Conservation (phyloP, 2,329 filamentous ascomycete species). For the Didymosphaeria variabile region DNA sequence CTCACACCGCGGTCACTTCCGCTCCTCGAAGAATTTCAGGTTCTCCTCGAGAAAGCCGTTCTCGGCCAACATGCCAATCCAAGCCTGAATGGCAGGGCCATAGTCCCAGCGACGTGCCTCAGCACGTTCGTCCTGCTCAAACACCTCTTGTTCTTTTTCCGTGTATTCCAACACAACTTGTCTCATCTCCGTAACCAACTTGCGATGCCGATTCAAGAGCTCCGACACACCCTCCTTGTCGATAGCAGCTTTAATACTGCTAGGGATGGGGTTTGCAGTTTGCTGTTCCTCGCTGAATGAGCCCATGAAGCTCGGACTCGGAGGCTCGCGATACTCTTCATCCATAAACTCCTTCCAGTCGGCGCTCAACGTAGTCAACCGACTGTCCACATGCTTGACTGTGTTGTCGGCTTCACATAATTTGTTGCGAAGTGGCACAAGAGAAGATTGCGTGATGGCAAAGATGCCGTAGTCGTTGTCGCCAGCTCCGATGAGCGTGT, state of each 20-base stretch:
- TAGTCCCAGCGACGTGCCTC: constrained; percentile 71
- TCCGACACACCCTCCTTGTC: constrained; percentile 28
- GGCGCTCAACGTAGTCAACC: constrained; percentile 50
- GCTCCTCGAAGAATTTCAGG: constrained; percentile 19
- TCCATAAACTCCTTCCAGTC: constrained; percentile 55
- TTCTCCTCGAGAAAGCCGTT: constrained; percentile 64
- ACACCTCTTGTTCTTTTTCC: constrained; percentile 57
- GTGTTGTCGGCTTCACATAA: constrained; percentile 57
- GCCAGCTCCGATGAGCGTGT: constrained; percentile 72
- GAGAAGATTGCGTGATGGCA: constrained; percentile 74
- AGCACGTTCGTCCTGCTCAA: constrained; percentile 63
- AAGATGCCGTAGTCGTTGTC: constrained; percentile 80
- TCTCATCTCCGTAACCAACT: constrained; percentile 25
- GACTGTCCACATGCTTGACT: constrained; percentile 52
- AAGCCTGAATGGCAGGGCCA: constrained; percentile 72
- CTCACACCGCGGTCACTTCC: neutral
- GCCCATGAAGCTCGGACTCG: constrained; percentile 25
- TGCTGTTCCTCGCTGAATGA: constrained; percentile 30
- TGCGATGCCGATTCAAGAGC: constrained; percentile 31
- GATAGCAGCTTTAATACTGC: constrained; percentile 24
- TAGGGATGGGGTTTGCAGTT: constrained; percentile 22
- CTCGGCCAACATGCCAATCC: constrained; percentile 74
- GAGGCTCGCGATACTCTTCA: constrained; percentile 33
- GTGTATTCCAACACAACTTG: constrained; percentile 53
- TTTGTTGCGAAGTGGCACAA: constrained; percentile 57